Percentiles rank a stretch among this genome's conserved stretches.
Conservation (phyloP, 2,329 filamentous ascomycete species). For the Alternaria tenuissima region DNA sequence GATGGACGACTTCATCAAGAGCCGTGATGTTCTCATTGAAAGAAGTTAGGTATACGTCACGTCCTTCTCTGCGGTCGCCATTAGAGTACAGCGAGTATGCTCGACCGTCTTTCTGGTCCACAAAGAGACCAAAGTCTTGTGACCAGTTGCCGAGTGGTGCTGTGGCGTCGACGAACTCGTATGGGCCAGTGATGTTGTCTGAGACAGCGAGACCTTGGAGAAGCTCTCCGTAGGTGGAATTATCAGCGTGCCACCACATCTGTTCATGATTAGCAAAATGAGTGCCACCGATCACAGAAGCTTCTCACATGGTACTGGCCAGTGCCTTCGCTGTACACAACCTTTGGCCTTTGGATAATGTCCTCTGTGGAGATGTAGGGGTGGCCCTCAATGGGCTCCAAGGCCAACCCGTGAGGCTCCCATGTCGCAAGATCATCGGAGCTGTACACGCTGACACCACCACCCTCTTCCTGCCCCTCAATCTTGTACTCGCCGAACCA, state of each 20-base stretch:
- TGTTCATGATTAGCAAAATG: slow-evolving; percentile 22
- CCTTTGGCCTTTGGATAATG: slow-evolving; percentile 70
- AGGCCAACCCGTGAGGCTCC: slow-evolving; percentile 64
- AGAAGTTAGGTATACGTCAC: slow-evolving; percentile 65
- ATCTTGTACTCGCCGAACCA: slow-evolving; percentile 70
- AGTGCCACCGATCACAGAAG: too few relatives aligned
- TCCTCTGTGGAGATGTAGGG: slow-evolving; percentile 63
- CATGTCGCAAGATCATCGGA: slow-evolving; percentile 69
- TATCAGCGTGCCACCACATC: slow-evolving; percentile 70
- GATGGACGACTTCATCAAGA: slow-evolving; percentile 62
- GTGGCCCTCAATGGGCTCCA: slow-evolving; percentile 63
- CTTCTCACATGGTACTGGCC: slow-evolving; percentile 63
- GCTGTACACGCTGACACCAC: slow-evolving; percentile 65
- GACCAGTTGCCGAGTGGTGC: slow-evolving; percentile 69
- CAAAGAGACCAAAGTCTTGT: slow-evolving; percentile 69
- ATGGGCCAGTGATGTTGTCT: slow-evolving; percentile 62
- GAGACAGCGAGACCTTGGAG: slow-evolving; percentile 66
- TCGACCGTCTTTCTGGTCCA: slow-evolving; percentile 65
- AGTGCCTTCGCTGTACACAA: slow-evolving; percentile 64
- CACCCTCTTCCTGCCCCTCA: slow-evolving; percentile 66
- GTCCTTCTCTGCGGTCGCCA: slow-evolving; percentile 62
- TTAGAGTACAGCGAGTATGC: slow-evolving; percentile 68
- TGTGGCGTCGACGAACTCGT: slow-evolving; percentile 63
- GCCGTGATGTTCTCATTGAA: slow-evolving; percentile 63
- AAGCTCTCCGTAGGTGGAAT: slow-evolving; percentile 64